Conservation (phyloP, 2,329 filamentous ascomycete genomes). For the Pleochaeta shiraiana region DNA sequence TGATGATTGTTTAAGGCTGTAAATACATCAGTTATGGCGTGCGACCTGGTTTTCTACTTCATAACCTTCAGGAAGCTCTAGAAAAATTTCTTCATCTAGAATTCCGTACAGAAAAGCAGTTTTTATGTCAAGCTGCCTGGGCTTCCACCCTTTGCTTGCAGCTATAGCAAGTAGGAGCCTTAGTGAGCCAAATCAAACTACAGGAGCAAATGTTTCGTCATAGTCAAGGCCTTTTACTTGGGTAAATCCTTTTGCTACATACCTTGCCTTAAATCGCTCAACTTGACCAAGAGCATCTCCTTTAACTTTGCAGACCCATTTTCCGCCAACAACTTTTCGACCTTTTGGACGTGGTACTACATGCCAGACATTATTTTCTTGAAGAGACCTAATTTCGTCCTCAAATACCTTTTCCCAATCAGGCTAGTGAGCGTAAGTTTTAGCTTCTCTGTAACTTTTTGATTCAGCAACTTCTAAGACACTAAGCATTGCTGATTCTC, state of each 20-base stretch:
- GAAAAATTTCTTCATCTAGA: background rate
- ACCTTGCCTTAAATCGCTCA: background rate
- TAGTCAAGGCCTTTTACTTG: background rate
- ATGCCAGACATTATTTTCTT: background rate
- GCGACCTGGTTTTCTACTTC: background rate
- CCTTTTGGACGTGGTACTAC: background rate
- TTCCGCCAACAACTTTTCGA: background rate
- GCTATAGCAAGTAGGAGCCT: background rate
- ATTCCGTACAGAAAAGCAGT: background rate
- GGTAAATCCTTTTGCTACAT: background rate
- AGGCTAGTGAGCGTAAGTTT: background rate
- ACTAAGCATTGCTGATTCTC: background rate
- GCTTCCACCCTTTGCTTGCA: background rate
- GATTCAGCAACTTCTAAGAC: background rate
- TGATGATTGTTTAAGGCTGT: too few relatives aligned
- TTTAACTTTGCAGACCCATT: conserved; percentile 2
- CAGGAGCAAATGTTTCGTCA: background rate
- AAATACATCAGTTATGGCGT: too few relatives aligned
- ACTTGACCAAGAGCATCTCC: background rate
- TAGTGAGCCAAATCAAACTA: background rate
- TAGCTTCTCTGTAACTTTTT: background rate
- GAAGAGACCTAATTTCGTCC: background rate
- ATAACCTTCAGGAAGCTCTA: background rate
- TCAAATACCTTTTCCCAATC: conserved; percentile 2
- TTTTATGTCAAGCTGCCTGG: background rate